These are phyloP conservation scores for Phytophthora brassicae DNA, from an alignment of 352 stramenopile species.

Conservation along the genomic window DNA sequence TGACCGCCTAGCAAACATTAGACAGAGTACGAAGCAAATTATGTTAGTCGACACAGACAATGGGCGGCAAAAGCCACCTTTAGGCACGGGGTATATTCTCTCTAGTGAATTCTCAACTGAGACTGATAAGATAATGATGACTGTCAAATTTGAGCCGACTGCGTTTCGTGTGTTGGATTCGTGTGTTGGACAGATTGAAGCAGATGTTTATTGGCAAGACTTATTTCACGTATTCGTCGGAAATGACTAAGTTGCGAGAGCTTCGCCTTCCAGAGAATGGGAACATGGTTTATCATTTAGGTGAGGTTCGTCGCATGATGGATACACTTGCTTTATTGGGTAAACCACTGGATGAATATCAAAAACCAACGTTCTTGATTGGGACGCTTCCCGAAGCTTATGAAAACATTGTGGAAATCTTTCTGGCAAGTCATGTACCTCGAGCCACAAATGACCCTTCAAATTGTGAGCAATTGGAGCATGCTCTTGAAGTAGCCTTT, in stretches of 20 bases:
- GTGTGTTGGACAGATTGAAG: too few relatives aligned
- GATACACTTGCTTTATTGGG: not conserved
- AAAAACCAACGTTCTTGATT: constrained; percentile 9
- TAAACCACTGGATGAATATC: not conserved
- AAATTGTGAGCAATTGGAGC: constrained; percentile 13
- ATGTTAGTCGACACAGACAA: too few relatives aligned
- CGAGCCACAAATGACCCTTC: constrained; percentile 4
- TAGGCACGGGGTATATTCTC: too few relatives aligned
- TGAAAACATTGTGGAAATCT: constrained; percentile 16
- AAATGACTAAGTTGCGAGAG: not conserved
- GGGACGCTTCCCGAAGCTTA: constrained; percentile 1
- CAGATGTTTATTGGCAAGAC: not conserved
- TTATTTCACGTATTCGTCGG: not conserved
- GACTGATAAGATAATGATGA: too few relatives aligned
- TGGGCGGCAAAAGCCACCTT: too few relatives aligned
- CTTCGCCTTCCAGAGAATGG: not conserved
- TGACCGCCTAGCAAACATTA: too few relatives aligned
- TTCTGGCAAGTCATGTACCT: constrained; percentile 11
- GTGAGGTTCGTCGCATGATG: not conserved
- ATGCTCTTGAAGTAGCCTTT: constrained; percentile 12
- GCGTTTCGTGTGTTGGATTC: too few relatives aligned
- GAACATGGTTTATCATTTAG: not conserved
- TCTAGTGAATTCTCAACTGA: too few relatives aligned
- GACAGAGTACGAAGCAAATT: too few relatives aligned
- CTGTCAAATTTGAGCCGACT: too few relatives aligned